Evolutionary conservation across 2,329 filamentous ascomycete species (phyloP), one percentile per base, ranked within the genome.

Genomic region (Ophiosphaerella korrae): DNA sequence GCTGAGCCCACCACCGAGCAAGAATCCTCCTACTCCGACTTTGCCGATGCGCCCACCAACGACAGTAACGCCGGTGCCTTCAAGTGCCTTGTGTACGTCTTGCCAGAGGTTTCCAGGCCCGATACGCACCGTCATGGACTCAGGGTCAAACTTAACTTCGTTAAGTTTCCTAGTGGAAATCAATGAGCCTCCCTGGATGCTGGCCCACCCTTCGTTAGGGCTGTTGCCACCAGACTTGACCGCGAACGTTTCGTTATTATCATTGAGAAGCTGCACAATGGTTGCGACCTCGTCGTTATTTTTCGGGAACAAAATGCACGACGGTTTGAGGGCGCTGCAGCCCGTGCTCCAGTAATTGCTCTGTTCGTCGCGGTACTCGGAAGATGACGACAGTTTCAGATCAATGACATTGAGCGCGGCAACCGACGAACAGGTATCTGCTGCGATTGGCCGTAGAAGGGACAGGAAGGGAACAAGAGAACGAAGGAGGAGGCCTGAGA

Each of bases 191-290:
- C 71, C 72, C 53, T 76, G 73, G 40, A 77, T 75, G 57, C 74
- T 78, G 3, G 76, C 71, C 42, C 77, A 78, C 13, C 75, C 74
- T 7, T 7, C 7, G 11, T 29, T 29, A 29, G 26, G 26, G 11
- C 75, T 75, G 59, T 79, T 77, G 3, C 76, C 76, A 11, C 80
- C 81, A n/a, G 77, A 75, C 64, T 80, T 77, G 68, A 84, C 75
- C 18, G 82, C 84, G 40, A 86, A 82, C 36, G 78, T 78, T 34
- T 76, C 66, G 8, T 74, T 75, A 48, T 63, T 66, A 13, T 47
- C 38, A 21, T 60, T 52, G 16, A 86, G 72, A 26, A 80, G 71
- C n/a, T 73, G 75, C 40, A 85, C 75, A 35, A 83, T 77, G 14
- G 75, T 72, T 1, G 80, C 74, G 40, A 85, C 79, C 58, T 85